Evolutionary conservation across 129 eudicot genomes (phyloP).

Genomic region (Pittosporum tobira): DNA sequence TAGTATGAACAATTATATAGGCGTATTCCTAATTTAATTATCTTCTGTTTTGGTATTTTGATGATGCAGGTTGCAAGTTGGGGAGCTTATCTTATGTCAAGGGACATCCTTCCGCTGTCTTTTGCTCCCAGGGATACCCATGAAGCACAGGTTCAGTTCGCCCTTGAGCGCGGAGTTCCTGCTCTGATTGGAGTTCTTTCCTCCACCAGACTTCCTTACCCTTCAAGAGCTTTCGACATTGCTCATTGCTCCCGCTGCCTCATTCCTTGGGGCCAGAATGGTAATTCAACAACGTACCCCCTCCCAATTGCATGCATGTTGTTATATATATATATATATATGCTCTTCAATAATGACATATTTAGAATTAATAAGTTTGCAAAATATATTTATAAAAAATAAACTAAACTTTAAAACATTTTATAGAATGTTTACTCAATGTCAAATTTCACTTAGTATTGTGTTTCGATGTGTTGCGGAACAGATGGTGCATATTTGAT

Average conservation of each 20-base stretch:
- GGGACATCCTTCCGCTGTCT: slow-evolving; percentile 71
- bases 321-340: too few species aligned
- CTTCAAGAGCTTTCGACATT: slow-evolving; percentile 90
- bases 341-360: background rate
- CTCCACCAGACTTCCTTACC: slow-evolving; percentile 85
- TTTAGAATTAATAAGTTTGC: background rate
- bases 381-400: background rate
- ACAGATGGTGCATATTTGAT: slow-evolving; percentile 75
- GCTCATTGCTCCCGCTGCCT: slow-evolving; percentile 99
- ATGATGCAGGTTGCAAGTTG: slow-evolving; percentile 77
- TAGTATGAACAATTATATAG: too few species aligned
- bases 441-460: background rate
- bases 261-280: slow-evolving; percentile 90
- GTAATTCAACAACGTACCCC: slow-evolving; percentile 16
- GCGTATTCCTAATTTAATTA: too few species aligned
- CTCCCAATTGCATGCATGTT: too few species aligned
- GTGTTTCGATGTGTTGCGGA: background rate
- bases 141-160: slow-evolving; percentile 90
- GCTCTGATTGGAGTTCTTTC: slow-evolving; percentile 87
- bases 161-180: slow-evolving; percentile 92
- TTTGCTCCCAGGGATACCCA: slow-evolving; percentile 96
- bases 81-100: slow-evolving; percentile 87
- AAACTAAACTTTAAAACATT: background rate
- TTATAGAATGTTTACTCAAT: background rate
- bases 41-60: background rate